Percentiles rank a stretch among this genome's conserved stretches.
Conservation (phyloP, 1,284 basidiomycete genomes). For the Porodaedalea pini region DNA sequence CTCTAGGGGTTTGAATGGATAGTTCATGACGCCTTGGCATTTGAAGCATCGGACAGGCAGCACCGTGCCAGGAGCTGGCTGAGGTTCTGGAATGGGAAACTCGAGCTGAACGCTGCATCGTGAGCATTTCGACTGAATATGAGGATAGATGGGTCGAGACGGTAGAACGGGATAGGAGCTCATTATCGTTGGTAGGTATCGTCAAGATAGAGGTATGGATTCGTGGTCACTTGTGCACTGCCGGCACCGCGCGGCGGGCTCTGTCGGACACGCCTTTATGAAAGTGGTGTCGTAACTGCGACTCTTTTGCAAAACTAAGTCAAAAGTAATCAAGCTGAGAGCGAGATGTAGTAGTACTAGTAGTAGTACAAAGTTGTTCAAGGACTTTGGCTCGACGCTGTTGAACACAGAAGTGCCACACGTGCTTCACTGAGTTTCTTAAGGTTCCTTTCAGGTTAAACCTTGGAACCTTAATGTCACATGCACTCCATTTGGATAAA, state of each 20-base stretch:
- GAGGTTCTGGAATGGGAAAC: slow-evolving; percentile 68
- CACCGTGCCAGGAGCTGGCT: slow-evolving; percentile 58
- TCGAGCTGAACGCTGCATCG: slow-evolving; percentile 65
- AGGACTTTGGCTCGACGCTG: too few species aligned
- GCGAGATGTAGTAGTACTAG: too few species aligned
- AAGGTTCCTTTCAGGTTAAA: too few species aligned
- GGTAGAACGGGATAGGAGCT: slow-evolving; percentile 37
- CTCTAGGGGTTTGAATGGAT: slow-evolving; percentile 63
- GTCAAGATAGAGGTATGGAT: too few species aligned
- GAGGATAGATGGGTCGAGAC: slow-evolving; percentile 61
- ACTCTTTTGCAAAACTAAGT: too few species aligned
- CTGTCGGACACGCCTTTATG: too few species aligned
- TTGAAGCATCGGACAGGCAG: slow-evolving; percentile 70
- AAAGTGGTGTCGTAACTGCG: too few species aligned
- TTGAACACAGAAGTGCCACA: too few species aligned
- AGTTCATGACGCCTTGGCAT: slow-evolving; percentile 56
- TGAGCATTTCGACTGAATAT: slow-evolving; percentile 60
- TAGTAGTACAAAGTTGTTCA: too few species aligned
- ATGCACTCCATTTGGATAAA: not conserved
- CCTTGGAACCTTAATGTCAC: not conserved
- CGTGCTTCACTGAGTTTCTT: not conserved
- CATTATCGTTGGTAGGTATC: not conserved
- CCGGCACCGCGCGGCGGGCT: too few species aligned
- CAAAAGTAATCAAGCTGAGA: too few species aligned
- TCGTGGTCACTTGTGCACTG: too few species aligned